These are phyloP conservation scores for Letharia columbiana DNA, from an alignment of 495 filamentous ascomycete species.

Conservation along the genomic window DNA sequence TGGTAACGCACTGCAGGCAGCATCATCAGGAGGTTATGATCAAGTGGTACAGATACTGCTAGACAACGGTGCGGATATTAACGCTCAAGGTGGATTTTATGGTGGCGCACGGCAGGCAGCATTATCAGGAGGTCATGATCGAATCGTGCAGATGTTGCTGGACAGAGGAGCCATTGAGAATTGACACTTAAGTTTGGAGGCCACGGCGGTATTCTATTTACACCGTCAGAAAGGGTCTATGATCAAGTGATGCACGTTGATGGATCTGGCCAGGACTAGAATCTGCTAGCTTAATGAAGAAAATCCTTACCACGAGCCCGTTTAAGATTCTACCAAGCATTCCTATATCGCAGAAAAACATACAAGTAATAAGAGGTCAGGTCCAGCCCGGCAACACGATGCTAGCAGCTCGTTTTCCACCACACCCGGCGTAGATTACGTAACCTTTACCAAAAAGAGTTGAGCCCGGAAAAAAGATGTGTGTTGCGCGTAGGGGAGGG, in stretches of 20 bases:
- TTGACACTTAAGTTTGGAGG: no score
- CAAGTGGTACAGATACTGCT: no score
- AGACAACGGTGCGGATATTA: constrained; percentile 8
- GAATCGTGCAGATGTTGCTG: background rate
- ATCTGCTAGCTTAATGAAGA: background rate
- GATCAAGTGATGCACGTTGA: background rate
- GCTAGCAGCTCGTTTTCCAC: background rate
- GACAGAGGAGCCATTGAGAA: background rate
- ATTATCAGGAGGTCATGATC: background rate
- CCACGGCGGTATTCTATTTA: background rate
- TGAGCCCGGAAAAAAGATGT: no score
- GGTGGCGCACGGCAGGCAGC: no score
- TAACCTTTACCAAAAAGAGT: no score
- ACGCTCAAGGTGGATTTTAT: background rate
- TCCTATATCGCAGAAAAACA: background rate
- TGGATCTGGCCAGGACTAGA: background rate
- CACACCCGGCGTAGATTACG: no score
- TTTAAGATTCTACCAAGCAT: background rate
- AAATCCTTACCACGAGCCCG: background rate
- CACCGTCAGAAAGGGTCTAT: no score
- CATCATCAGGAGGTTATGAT: background rate
- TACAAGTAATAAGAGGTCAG: background rate
- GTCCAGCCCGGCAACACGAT: background rate
- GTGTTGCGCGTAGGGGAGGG: no score
- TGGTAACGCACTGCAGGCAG: background rate